Evolutionary conservation across 2,329 filamentous ascomycete genomes (phyloP).

Genomic region (Coniochaeta ligniaria): DNA sequence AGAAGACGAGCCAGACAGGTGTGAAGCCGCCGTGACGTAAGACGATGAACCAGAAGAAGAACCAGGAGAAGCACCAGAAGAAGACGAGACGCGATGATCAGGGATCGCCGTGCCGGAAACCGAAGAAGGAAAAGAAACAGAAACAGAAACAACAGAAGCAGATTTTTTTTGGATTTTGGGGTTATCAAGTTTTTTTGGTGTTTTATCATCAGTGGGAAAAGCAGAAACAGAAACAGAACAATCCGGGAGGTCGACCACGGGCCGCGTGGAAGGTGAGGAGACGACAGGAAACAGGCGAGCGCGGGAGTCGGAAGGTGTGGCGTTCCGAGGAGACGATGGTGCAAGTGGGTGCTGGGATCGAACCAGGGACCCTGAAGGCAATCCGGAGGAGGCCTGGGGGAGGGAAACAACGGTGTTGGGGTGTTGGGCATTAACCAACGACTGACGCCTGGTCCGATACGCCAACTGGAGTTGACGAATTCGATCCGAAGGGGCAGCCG

Average conservation of each 20-base stretch:
- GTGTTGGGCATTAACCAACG: neutral
- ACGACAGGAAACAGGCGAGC: neutral
- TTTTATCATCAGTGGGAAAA: neutral
- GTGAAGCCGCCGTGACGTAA: no score
- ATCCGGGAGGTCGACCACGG: neutral
- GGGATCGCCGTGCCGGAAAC: neutral
- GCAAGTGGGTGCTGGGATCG: neutral
- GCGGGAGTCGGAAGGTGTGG: neutral
- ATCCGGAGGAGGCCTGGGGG: neutral
- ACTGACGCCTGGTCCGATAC: neutral
- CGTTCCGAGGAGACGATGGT: neutral
- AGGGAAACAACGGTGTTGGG: no score
- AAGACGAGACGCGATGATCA: neutral
- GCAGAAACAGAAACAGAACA: neutral
- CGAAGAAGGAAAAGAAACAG: neutral
- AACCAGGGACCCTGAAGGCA: neutral
- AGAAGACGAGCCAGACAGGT: neutral
- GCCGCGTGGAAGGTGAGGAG: neutral
- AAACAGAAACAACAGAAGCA: neutral
- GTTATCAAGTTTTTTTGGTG: neutral
- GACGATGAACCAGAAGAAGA: neutral
- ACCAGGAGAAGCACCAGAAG: neutral
- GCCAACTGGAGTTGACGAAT: neutral
- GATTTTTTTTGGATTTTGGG: constrained; percentile 1
- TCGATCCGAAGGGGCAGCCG: neutral